Conservation (phyloP, 2,329 filamentous ascomycete species). For the Leptosphaerulina australis region DNA sequence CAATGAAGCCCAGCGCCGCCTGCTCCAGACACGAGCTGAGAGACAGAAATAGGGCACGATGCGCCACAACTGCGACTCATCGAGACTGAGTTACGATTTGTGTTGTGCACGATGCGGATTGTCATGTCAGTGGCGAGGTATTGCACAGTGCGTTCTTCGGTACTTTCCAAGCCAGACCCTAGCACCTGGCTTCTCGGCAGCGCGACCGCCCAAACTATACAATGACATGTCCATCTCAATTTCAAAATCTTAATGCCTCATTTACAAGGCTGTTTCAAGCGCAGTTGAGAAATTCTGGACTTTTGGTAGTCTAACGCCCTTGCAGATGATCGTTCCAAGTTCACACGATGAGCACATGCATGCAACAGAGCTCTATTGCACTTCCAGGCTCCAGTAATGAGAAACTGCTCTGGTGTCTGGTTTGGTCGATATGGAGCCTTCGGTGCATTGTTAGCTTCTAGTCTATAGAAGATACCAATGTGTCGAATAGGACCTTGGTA, state of each 20-base stretch:
- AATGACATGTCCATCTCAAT: slow-evolving; percentile 12
- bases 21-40: slow-evolving; percentile 6
- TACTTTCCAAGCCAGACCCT: neutral
- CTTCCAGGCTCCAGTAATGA: neutral
- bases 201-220: neutral
- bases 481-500: too few relatives aligned
- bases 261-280: neutral
- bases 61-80: neutral
- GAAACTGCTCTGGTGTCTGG: neutral
- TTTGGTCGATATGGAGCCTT: neutral
- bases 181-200: neutral
- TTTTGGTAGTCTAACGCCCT: neutral
- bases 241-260: neutral
- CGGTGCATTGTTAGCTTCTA: too few relatives aligned
- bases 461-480: too few relatives aligned
- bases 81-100: neutral
- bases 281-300: slow-evolving; percentile 6
- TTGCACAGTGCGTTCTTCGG: slow-evolving; percentile 5
- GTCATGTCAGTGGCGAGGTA: neutral
- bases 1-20: slow-evolving; percentile 4
- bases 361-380: slow-evolving; percentile 1
- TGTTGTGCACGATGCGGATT: neutral
- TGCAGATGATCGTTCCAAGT: slow-evolving; percentile 1
- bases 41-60: neutral
- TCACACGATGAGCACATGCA: neutral